Percentiles rank a stretch among this genome's conserved stretches.
Conservation (phyloP, 2,329 filamentous ascomycete genomes). For the Paraphaeosphaeria minitans region DNA sequence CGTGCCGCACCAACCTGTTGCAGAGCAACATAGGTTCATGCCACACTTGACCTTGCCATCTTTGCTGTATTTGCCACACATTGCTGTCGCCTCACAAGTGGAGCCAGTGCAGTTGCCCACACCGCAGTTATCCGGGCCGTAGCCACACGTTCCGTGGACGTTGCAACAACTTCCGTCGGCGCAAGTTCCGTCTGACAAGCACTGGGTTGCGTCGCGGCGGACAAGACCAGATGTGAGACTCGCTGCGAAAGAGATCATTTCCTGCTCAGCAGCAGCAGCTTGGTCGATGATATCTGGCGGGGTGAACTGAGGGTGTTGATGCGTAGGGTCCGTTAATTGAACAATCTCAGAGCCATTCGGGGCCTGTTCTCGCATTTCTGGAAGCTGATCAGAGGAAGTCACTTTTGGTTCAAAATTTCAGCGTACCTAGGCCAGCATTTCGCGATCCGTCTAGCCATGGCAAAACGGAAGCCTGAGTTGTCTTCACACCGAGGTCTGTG, state of each 20-base stretch:
- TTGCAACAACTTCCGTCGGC: conserved; percentile 8
- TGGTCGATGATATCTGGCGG: neutral
- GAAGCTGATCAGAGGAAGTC: neutral
- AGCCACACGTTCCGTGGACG: conserved; percentile 1
- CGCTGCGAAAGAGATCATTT: neutral
- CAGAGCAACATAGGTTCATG: conserved; percentile 23
- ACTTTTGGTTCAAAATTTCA: neutral
- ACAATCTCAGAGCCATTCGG: neutral
- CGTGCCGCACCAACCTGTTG: conserved; percentile 24
- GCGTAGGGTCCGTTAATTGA: neutral
- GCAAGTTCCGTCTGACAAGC: neutral
- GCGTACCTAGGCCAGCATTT: neutral
- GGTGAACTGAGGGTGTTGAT: conserved; percentile 4
- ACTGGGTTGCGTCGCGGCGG: conserved; percentile 3
- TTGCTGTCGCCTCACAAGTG: conserved; percentile 43
- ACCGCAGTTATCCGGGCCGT: neutral
- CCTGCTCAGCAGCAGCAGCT: neutral
- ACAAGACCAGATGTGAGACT: neutral
- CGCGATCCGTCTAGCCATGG: neutral
- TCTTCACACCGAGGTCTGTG: neutral
- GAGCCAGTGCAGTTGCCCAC: conserved; percentile 12
- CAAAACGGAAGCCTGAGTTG: neutral
- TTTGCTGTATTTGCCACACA: conserved; percentile 39
- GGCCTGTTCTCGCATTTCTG: neutral
- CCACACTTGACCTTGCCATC: conserved; percentile 9